A percentile compares a stretch with the other conserved stretches of the same genome.
Evolutionary conservation across 805 yeast genomes (phyloP).

Genomic region (Starmerella tilneyi): DNA sequence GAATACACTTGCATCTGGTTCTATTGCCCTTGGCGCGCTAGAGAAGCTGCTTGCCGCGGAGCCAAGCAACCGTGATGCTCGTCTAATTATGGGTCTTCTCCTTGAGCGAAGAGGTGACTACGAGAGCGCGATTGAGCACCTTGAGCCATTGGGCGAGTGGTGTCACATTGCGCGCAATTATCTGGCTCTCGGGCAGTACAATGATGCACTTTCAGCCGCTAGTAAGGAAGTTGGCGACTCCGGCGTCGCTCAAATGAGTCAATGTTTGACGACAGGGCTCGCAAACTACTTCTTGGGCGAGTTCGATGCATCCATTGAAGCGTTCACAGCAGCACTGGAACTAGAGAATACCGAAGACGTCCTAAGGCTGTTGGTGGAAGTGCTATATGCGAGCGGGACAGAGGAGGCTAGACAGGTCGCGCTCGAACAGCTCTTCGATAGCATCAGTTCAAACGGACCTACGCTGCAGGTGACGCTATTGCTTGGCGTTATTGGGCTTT

Average conservation of each 20-base stretch:
- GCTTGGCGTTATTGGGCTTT: slow-evolving; percentile 68
- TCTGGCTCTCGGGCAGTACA: slow-evolving; percentile 50
- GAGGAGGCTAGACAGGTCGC: slow-evolving; percentile 78
- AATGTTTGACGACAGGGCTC: slow-evolving; percentile 62
- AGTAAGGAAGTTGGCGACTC: slow-evolving; percentile 27
- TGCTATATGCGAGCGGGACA: slow-evolving; percentile 63
- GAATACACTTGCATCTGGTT: slow-evolving; percentile 14
- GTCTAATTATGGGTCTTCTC: slow-evolving; percentile 28
- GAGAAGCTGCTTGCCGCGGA: slow-evolving; percentile 44
- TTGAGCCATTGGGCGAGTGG: slow-evolving; percentile 11
- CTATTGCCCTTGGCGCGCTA: slow-evolving; percentile 34
- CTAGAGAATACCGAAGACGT: slow-evolving; percentile 44
- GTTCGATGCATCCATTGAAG: slow-evolving; percentile 55
- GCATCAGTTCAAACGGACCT: slow-evolving; percentile 53
- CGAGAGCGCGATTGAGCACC: slow-evolving; percentile 38
- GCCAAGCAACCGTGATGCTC: slow-evolving; percentile 28
- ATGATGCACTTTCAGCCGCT: slow-evolving; percentile 42
- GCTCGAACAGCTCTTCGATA: slow-evolving; percentile 63
- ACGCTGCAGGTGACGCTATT: slow-evolving; percentile 58
- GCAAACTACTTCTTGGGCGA: slow-evolving; percentile 53
- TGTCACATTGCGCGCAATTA: slow-evolving; percentile 57
- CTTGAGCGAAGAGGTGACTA: slow-evolving; percentile 61
- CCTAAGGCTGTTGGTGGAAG: slow-evolving; percentile 66
- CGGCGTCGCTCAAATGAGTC: slow-evolving; percentile 36
- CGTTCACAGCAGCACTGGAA: slow-evolving; percentile 54